Conservation (phyloP, 1,284 basidiomycete genomes). For the Cryptococcus maquisensis region DNA sequence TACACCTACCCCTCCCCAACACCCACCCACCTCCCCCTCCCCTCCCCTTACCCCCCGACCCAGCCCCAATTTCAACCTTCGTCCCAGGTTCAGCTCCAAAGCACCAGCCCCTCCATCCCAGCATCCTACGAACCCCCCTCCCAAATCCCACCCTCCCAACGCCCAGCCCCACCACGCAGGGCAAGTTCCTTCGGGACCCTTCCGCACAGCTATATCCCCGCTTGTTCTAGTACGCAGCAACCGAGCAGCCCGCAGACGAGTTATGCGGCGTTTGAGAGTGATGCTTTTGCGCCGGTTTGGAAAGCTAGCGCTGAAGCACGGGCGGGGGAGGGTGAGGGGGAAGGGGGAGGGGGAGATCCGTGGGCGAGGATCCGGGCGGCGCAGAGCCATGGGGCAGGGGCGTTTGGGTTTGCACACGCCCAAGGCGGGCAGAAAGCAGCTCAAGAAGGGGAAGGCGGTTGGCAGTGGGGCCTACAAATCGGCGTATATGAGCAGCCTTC, state of each 20-base stretch:
- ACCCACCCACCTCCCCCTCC: neutral
- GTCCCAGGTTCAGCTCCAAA: too few species aligned
- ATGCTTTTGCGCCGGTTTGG: constrained; percentile 16
- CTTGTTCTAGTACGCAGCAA: neutral
- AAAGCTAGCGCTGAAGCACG: too few species aligned
- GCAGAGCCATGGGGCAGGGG: neutral
- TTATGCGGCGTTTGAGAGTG: constrained; percentile 10
- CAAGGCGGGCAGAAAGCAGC: neutral
- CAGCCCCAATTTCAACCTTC: neutral
- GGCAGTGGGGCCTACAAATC: neutral
- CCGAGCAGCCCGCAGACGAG: constrained; percentile 2
- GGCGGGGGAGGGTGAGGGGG: too few species aligned
- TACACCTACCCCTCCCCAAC: constrained; percentile 6
- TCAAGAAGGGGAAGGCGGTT: neutral
- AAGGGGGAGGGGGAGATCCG: constrained; percentile 3
- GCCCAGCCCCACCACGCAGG: constrained; percentile 8
- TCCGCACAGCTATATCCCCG: neutral
- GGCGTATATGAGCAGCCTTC: neutral
- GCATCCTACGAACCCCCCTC: neutral
- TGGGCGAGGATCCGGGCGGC: constrained; percentile 11
- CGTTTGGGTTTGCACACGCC: constrained; percentile 1
- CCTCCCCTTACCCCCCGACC: constrained; percentile 9
- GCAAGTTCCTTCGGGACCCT: constrained; percentile 12
- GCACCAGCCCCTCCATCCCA: neutral
- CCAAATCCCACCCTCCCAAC: constrained; percentile 3